These are phyloP conservation scores for Microbotryum lychnidis-dioicae DNA, from an alignment of 1,284 basidiomycete species.

Conservation along the genomic window DNA sequence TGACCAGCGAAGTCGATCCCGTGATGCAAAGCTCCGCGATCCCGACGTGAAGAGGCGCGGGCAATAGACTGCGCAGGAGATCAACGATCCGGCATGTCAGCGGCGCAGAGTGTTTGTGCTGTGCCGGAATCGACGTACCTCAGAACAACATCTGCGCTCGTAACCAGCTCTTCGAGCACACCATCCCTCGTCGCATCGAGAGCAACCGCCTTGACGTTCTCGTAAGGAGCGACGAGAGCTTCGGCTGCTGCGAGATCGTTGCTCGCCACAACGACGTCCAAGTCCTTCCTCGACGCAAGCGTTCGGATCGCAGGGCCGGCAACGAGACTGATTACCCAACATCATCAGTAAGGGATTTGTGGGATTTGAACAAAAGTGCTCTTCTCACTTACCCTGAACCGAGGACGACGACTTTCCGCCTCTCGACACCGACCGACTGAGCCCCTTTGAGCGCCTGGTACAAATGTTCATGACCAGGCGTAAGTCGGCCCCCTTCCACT, in stretches of 20 bases:
- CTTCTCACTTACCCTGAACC: slow-evolving; percentile 69
- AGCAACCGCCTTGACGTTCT: slow-evolving; percentile 53
- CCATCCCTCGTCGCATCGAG: slow-evolving; percentile 57
- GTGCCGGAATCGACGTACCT: slow-evolving; percentile 46
- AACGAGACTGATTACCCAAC: slow-evolving; percentile 30
- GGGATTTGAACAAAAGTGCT: too few species aligned
- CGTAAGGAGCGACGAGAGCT: slow-evolving; percentile 49
- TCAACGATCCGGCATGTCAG: neutral
- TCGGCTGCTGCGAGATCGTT: slow-evolving; percentile 59
- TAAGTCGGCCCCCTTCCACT: slow-evolving; percentile 54
- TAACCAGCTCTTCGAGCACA: slow-evolving; percentile 52
- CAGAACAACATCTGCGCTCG: slow-evolving; percentile 56
- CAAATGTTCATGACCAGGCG: slow-evolving; percentile 54
- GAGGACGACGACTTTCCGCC: slow-evolving; percentile 68
- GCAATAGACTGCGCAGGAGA: slow-evolving; percentile 57
- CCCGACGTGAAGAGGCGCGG: slow-evolving; percentile 63
- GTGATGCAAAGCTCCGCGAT: slow-evolving; percentile 71
- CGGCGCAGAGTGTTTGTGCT: neutral
- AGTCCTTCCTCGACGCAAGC: slow-evolving; percentile 45
- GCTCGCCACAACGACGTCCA: slow-evolving; percentile 65
- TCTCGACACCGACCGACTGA: slow-evolving; percentile 37
- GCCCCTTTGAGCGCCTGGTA: slow-evolving; percentile 48
- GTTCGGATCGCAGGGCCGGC: slow-evolving; percentile 28
- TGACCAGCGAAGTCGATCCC: slow-evolving; percentile 70
- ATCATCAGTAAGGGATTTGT: too few species aligned